Conservation (phyloP, 495 filamentous ascomycete genomes). For the Aspergillus nanangensis region DNA sequence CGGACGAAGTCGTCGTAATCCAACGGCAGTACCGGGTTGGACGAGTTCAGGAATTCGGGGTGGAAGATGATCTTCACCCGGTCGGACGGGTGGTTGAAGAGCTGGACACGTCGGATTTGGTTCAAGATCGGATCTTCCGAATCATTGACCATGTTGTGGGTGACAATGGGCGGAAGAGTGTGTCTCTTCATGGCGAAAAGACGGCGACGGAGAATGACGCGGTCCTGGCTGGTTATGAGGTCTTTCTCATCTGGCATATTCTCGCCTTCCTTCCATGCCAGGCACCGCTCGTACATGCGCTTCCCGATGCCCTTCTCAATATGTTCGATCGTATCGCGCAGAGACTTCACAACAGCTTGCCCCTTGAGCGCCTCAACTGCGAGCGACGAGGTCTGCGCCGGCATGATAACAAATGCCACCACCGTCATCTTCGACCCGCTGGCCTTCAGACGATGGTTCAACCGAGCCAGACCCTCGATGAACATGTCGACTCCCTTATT, state of each 20-base stretch:
- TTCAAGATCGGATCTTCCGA: slow-evolving; percentile 90
- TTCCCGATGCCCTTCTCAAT: slow-evolving; percentile 89
- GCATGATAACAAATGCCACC: slow-evolving; percentile 99
- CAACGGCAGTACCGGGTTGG: slow-evolving; percentile 89
- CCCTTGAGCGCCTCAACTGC: slow-evolving; percentile 96
- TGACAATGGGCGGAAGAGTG: slow-evolving; percentile 87
- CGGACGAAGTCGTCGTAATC: slow-evolving; percentile 99
- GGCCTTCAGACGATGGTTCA: slow-evolving; percentile 88
- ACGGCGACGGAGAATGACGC: slow-evolving; percentile 84
- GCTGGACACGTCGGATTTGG: slow-evolving; percentile 90
- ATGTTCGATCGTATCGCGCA: slow-evolving; percentile 84
- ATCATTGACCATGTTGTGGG: slow-evolving; percentile 99
- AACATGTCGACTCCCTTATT: slow-evolving; percentile 99
- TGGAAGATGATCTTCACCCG: slow-evolving; percentile 98
- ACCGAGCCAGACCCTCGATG: slow-evolving; percentile 87
- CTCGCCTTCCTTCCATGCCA: slow-evolving; percentile 92
- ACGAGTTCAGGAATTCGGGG: slow-evolving; percentile 93
- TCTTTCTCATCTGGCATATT: slow-evolving; percentile 94
- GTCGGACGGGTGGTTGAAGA: slow-evolving; percentile 93
- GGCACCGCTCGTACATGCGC: slow-evolving; percentile 86
- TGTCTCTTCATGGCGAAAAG: slow-evolving; percentile 95
- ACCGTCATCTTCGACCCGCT: slow-evolving; percentile 87
- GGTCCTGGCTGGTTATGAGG: slow-evolving; percentile 83
- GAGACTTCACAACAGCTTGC: slow-evolving; percentile 93
- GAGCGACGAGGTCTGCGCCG: slow-evolving; percentile 91